These are phyloP conservation scores for Porcisia hertigi DNA, from an alignment of 208 protist species.

Conservation along the genomic window DNA sequence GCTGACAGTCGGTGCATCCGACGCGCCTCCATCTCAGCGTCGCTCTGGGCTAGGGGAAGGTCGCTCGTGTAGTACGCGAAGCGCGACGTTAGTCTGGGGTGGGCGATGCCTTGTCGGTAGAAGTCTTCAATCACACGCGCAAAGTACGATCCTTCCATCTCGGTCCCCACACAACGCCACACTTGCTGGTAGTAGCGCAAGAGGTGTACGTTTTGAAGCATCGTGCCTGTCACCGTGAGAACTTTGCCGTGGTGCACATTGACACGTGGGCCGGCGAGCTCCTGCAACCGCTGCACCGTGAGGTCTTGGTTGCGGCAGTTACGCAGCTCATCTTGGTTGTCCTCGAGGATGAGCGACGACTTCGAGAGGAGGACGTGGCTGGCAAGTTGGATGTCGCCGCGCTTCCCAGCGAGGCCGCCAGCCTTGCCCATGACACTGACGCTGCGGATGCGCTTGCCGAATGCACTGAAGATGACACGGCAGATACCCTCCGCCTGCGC, in stretches of 20 bases:
- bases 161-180: conserved; percentile 81
- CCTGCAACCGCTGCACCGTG: conserved; percentile 45
- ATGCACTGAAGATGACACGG: conserved; percentile 76
- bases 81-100: conserved; percentile 57
- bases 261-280: conserved; percentile 56
- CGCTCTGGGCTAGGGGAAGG: conserved; percentile 66
- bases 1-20: conserved; percentile 10
- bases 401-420: conserved; percentile 80
- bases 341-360: conserved; percentile 80
- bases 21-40: conserved; percentile 48
- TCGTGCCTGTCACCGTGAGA: conserved; percentile 82
- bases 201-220: conserved; percentile 85
- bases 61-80: conserved; percentile 92
- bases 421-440: conserved; percentile 91
- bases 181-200: conserved; percentile 85
- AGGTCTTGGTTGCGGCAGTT: conserved; percentile 83
- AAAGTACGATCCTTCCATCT: conserved; percentile 92
- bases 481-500: conserved; percentile 88
- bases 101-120: conserved; percentile 76
- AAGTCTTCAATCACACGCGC: conserved; percentile 83
- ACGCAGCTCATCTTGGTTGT: conserved; percentile 84
- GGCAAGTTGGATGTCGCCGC: conserved; percentile 88
- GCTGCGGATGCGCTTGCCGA: conserved; percentile 80
- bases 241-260: conserved; percentile 75
- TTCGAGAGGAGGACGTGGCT: conserved; percentile 87